Evolutionary conservation across 2,329 filamentous ascomycete genomes (phyloP), one percentile per base, ranked within the genome.

Genomic region (Zymoseptoria passerinii): DNA sequence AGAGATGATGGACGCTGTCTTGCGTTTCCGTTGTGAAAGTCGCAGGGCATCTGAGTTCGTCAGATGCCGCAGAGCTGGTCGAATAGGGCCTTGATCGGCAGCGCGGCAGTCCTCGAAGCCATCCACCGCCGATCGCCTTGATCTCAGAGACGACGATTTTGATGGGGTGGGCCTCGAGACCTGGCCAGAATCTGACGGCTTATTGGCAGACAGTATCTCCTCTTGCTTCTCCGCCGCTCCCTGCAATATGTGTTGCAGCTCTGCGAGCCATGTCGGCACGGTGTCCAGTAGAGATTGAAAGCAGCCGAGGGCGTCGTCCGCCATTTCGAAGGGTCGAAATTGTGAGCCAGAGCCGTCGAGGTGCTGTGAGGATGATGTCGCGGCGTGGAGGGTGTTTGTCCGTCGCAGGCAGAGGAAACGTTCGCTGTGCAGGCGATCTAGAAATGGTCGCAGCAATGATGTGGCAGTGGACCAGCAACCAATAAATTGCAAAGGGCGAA

Each of bases 1-100:
- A 3, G 76, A 78, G 6, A 68, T 63, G 20, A 74, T 65, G 3
- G 77, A 78, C 1, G 70, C 67, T 6, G 75, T 73, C 67, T 78
- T 78, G 48, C 76, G 72, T 66, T 79, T 78, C 27, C 68, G 59
- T 58, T 70, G 69, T 5, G 67, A 66, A 7, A 70, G 53, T 35
- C 66, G 61, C 6, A 70, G 60, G 9, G 64, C 66, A 53, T 71
- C 68, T 4, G 69, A 65, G 8, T 65, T 53, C 4, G 67, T 68
- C 44, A 68, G 56, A 48, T 70, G 67, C 48, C 65, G 65, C 48
- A 68, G 40, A 19, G 63, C 62, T 9, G 65, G 64, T 19, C 63
- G 62, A 16, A 63, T 55, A 49, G 65, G 55, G 54, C 13, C 56
- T 49, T n/a, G 27, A 40, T 6, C 16, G 20, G 1, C 18, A 10